phyloP scores from a whole-genome alignment of 176 grass and related monocot species.

The Triticum urartu region DNA sequence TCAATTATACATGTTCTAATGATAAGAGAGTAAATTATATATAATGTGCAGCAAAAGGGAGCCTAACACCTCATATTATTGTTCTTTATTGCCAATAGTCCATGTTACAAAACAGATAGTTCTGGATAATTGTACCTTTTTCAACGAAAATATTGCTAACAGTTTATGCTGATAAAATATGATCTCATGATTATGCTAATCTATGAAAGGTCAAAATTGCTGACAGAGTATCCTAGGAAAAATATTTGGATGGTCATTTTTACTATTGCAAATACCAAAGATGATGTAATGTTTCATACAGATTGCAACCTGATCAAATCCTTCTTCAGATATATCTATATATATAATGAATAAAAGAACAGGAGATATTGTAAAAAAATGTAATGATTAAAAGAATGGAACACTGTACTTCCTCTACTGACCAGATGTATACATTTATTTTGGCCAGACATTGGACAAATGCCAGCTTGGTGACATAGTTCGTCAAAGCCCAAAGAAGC shows the following conservation, averaged over 20 bases:
- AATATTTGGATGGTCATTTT: not conserved
- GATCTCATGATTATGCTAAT: not conserved
- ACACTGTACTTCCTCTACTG: not conserved
- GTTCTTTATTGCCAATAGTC: not conserved
- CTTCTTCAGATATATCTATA: not conserved
- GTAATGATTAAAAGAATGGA: not conserved
- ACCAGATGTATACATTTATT: conserved; percentile 18
- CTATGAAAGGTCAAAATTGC: not conserved
- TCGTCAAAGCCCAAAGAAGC: conserved; percentile 63
- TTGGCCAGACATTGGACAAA: conserved; percentile 73
- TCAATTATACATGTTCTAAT: conserved; percentile 6
- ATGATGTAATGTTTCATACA: not conserved
- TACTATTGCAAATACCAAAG: not conserved
- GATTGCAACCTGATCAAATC: not conserved
- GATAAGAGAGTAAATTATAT: not conserved
- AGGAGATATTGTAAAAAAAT: conserved; percentile 1
- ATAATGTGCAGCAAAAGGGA: not conserved
- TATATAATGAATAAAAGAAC: conserved; percentile 10
- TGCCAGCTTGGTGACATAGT: conserved; percentile 90
- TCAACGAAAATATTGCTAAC: not conserved
- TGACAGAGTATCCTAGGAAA: not conserved
- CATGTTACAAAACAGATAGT: not conserved
- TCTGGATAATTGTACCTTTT: not conserved
- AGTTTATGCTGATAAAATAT: not conserved
- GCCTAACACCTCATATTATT: not conserved